A percentile compares a stretch with the other conserved stretches of the same genome.
Conservation (phyloP, 495 filamentous ascomycete species). For the Podospora bellae-mahoneyi region DNA sequence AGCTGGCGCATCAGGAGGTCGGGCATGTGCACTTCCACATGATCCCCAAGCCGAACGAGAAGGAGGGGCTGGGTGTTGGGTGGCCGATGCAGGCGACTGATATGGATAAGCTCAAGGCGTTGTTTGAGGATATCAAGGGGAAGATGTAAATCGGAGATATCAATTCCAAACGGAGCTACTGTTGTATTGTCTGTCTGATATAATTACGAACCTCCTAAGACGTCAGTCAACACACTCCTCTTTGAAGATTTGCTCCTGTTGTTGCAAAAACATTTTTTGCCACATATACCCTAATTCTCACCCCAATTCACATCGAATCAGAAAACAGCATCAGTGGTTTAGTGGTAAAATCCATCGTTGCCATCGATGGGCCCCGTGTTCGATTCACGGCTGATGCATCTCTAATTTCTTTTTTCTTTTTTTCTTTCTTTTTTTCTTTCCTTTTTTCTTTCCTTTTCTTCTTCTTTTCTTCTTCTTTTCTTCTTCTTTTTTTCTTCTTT, state of each 20-base stretch:
- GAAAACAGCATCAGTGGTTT: conserved; percentile 39
- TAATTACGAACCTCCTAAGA: too few species aligned
- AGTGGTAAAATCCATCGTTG: conserved; percentile 55
- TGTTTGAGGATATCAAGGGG: conserved; percentile 76
- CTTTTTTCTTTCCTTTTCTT: too few species aligned
- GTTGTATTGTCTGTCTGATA: too few species aligned
- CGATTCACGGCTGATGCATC: conserved; percentile 49
- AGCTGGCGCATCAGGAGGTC: conserved; percentile 89
- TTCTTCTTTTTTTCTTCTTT: too few species aligned
- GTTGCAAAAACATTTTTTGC: too few species aligned
- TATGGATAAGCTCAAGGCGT: conserved; percentile 78
- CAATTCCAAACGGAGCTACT: too few species aligned
- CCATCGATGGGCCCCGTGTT: conserved; percentile 53
- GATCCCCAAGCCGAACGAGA: conserved; percentile 91
- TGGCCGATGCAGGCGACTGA: conserved; percentile 78
- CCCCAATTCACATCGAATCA: background rate
- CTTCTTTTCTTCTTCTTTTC: too few species aligned
- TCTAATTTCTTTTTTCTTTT: background rate
- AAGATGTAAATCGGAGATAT: conserved; percentile 64
- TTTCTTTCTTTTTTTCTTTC: too few species aligned
- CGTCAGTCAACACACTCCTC: too few species aligned
- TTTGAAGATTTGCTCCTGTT: too few species aligned
- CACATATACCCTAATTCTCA: too few species aligned
- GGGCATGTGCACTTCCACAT: conserved; percentile 96
- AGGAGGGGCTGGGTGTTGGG: conserved; percentile 72